phyloP scores from a whole-genome alignment of 139 green algal species.

The Astrephomene gubernaculifera region DNA sequence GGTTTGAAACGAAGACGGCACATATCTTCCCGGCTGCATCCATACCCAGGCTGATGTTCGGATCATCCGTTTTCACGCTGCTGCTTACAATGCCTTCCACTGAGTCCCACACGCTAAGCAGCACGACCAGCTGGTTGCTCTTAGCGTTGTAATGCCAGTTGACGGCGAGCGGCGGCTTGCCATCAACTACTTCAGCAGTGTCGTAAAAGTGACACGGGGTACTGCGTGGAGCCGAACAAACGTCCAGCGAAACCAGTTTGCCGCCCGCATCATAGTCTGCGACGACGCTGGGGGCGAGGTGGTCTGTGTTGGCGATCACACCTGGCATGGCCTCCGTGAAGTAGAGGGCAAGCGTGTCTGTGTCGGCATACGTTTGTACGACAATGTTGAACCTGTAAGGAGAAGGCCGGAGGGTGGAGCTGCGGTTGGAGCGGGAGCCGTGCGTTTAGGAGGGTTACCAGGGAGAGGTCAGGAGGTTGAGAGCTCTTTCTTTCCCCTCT shows the following conservation, averaged over 20 bases:
- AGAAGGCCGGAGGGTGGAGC: background rate
- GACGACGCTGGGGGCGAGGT: background rate
- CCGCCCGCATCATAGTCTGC: background rate
- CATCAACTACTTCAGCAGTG: background rate
- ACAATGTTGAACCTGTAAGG: background rate
- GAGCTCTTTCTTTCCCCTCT: no score
- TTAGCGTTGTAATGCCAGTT: background rate
- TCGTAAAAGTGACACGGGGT: background rate
- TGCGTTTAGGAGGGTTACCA: background rate
- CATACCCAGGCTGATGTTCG: background rate
- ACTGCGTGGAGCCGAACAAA: background rate
- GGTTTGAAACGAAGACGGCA: background rate
- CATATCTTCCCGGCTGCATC: background rate
- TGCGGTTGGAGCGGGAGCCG: background rate
- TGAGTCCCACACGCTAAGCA: background rate
- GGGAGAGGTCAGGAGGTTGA: no score
- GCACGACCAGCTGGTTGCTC: background rate
- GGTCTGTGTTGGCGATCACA: background rate
- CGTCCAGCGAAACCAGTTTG: background rate
- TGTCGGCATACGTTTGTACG: background rate
- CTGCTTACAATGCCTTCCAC: background rate
- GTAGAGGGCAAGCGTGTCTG: background rate
- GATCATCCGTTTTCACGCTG: background rate
- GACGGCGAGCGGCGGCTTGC: background rate
- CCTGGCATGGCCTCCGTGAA: background rate